Conservation (phyloP, 139 green algal genomes). For the Nannochloris sp. region DNA sequence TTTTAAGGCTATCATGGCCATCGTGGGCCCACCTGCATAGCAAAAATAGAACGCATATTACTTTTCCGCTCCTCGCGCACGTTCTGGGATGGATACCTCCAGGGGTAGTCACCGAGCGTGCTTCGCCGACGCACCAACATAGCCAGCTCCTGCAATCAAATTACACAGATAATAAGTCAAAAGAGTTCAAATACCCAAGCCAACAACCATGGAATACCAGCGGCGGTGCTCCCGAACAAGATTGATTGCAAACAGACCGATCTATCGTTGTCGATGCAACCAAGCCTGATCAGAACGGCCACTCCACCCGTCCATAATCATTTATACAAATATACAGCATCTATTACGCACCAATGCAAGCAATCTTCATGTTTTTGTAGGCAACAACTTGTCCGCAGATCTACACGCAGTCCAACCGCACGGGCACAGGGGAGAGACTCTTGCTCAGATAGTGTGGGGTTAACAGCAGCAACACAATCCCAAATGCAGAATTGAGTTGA, state of each 20-base stretch:
- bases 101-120: background rate
- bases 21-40: constrained; percentile 49
- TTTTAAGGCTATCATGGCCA: constrained; percentile 88
- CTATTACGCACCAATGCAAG: constrained; percentile 15
- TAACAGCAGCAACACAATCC: too few relatives aligned
- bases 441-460: too few relatives aligned
- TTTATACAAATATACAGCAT: background rate
- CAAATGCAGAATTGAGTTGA: too few relatives aligned
- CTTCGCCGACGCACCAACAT: background rate
- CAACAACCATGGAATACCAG: background rate
- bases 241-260: too few relatives aligned
- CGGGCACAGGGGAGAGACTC: too few relatives aligned
- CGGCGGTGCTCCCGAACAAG: background rate
- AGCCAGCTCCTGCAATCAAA: background rate
- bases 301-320: too few relatives aligned
- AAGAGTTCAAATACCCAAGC: background rate
- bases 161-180: background rate
- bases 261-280: too few relatives aligned
- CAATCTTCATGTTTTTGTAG: constrained; percentile 19
- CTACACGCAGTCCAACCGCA: too few relatives aligned
- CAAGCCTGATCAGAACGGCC: too few relatives aligned
- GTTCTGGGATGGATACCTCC: too few relatives aligned
- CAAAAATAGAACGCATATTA: background rate
- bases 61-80: too few relatives aligned
- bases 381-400: too few relatives aligned